Evolutionary conservation across 768 basidiomycete species (phyloP).

Genomic region (Amanita pallidorosea): DNA sequence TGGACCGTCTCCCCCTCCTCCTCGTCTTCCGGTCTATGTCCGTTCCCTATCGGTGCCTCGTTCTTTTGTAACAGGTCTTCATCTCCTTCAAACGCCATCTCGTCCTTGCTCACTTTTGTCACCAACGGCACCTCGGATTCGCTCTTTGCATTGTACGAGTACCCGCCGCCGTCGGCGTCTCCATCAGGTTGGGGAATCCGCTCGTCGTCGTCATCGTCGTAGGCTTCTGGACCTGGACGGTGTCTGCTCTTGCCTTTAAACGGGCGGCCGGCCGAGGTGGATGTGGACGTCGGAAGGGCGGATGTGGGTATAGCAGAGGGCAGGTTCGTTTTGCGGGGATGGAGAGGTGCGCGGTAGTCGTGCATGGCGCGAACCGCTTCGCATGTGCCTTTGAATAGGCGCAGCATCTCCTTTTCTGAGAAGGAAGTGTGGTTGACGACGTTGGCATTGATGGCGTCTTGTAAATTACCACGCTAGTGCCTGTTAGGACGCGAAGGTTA

Average conservation of each 20-base stretch:
- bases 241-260: slow-evolving; percentile 4
- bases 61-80: slow-evolving; percentile 46
- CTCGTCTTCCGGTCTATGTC: background rate
- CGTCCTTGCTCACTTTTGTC: slow-evolving; percentile 28
- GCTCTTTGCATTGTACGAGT: slow-evolving; percentile 45
- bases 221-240: slow-evolving; percentile 14
- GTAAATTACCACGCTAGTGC: slow-evolving; percentile 77
- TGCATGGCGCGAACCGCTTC: slow-evolving; percentile 94
- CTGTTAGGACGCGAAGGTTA: slow-evolving; percentile 1
- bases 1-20: too few species aligned
- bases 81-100: slow-evolving; percentile 71
- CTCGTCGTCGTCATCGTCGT: slow-evolving; percentile 54
- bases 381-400: slow-evolving; percentile 90
- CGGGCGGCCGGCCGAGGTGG: background rate
- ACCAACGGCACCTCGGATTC: slow-evolving; percentile 50
- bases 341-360: slow-evolving; percentile 48
- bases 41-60: slow-evolving; percentile 11
- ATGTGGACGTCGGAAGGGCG: slow-evolving; percentile 8
- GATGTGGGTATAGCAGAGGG: slow-evolving; percentile 9
- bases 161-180: slow-evolving; percentile 64
- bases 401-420: slow-evolving; percentile 81
- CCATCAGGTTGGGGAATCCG: slow-evolving; percentile 70
- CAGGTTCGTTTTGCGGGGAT: background rate
- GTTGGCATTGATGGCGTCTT: slow-evolving; percentile 87
- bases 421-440: slow-evolving; percentile 75